These are phyloP conservation scores for Simplicillium sp. DNA, from an alignment of 2,329 filamentous ascomycete genomes.

Conservation along the genomic window DNA sequence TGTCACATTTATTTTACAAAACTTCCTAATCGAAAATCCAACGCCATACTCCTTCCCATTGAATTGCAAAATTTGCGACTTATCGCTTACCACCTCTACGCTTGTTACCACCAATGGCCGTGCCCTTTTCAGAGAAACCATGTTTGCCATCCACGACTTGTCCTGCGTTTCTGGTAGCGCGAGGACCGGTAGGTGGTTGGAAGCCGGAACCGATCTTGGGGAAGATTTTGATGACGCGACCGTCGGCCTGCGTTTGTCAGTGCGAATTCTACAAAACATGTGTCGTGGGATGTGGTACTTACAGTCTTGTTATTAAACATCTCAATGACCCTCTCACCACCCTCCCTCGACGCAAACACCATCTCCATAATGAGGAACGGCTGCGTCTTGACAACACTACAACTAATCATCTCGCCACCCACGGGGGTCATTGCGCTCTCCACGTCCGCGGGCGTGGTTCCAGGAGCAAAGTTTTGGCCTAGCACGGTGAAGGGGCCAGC, in stretches of 20 bases:
- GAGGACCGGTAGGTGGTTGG: constrained; percentile 3
- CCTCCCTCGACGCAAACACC: constrained; percentile 61
- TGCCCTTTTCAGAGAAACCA: constrained; percentile 3
- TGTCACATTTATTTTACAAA: too few species aligned
- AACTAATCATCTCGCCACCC: constrained; percentile 60
- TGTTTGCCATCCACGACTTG: constrained; percentile 40
- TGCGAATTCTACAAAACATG: too few species aligned
- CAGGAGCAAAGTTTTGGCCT: constrained; percentile 73
- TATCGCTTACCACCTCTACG: too few species aligned
- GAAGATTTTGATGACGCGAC: constrained; percentile 64
- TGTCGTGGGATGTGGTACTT: constrained; percentile 18
- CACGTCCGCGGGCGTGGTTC: constrained; percentile 74
- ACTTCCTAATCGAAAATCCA: too few species aligned
- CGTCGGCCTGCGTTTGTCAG: constrained; percentile 66
- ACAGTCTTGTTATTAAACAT: constrained; percentile 75
- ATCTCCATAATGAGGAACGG: constrained; percentile 74
- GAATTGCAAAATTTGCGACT: too few species aligned
- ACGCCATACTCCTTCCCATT: too few species aligned
- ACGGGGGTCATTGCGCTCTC: constrained; percentile 71
- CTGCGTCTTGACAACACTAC: constrained; percentile 54
- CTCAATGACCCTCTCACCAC: constrained; percentile 63
- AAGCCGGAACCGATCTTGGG: constrained; percentile 33
- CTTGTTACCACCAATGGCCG: constrained; percentile 31
- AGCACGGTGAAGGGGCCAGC: constrained; percentile 64
- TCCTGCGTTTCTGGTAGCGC: constrained; percentile 12